Conservation (phyloP, 2,329 filamentous ascomycete genomes). For the Pseudocercospora cruenta region DNA sequence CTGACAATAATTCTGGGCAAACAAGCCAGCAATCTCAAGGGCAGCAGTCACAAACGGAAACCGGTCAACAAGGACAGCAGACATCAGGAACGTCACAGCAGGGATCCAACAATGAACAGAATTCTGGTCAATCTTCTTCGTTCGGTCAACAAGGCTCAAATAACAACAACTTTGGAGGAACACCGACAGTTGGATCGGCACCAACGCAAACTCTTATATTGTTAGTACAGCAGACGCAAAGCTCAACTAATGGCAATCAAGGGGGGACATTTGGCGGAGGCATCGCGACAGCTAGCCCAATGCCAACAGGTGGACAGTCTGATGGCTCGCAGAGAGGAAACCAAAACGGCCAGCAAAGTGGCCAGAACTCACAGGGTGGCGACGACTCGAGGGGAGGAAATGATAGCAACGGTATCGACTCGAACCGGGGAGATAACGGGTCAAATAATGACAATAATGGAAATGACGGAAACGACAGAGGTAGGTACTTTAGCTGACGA, state of each 20-base stretch:
- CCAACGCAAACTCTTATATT: not conserved
- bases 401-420: constrained; percentile 1
- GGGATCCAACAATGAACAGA: not conserved
- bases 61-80: not conserved
- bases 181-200: not conserved
- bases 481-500: not conserved
- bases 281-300: not conserved
- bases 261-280: not conserved
- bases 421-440: constrained; percentile 7
- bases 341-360: not conserved
- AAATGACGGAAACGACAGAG: not conserved
- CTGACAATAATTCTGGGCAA: not conserved
- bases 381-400: not conserved
- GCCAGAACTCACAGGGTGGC: not conserved
- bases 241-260: not conserved
- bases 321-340: not conserved
- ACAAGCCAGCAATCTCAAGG: not conserved
- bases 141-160: not conserved
- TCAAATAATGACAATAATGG: constrained; percentile 7
- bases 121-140: not conserved
- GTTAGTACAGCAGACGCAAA: not conserved
- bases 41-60: not conserved
- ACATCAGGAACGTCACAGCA: not conserved
- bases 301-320: constrained; percentile 1
- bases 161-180: not conserved